Evolutionary conservation across 306 rosid genomes (phyloP).

Genomic region (Quercus suber): DNA sequence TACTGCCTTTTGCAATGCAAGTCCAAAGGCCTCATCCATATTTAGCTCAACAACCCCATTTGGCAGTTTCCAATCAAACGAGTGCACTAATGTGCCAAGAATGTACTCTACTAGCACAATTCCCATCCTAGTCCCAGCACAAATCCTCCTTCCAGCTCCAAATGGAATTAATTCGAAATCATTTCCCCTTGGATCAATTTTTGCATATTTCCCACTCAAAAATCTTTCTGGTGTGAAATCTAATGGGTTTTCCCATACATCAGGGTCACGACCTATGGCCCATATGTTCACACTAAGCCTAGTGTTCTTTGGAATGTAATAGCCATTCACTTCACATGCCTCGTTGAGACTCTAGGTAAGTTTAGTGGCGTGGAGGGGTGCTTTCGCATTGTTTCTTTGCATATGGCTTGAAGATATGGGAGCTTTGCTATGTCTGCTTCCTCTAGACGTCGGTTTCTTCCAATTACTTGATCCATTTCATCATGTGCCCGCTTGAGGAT

Average conservation of each 20-base stretch:
- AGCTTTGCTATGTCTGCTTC: constrained; percentile 38
- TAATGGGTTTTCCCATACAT: constrained; percentile 45
- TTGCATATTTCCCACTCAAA: constrained; percentile 22
- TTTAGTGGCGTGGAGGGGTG: constrained; percentile 53
- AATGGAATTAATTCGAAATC: constrained; percentile 51
- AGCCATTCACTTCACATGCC: constrained; percentile 45
- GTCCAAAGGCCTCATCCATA: constrained; percentile 49
- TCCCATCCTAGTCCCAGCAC: constrained; percentile 51
- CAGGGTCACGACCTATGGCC: constrained; percentile 54
- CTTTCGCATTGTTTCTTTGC: constrained; percentile 44
- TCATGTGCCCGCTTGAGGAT: constrained; percentile 34
- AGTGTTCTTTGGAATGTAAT: constrained; percentile 38
- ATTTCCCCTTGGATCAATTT: constrained; percentile 36
- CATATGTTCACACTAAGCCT: constrained; percentile 46
- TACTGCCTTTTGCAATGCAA: constrained; percentile 42
- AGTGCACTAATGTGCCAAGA: constrained; percentile 47
- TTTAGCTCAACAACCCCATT: constrained; percentile 21
- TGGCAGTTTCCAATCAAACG: constrained; percentile 47
- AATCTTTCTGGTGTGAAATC: constrained; percentile 44
- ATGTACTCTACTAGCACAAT: constrained; percentile 30
- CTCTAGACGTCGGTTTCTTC: constrained; percentile 21
- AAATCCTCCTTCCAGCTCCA: constrained; percentile 52
- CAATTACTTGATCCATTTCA: constrained; percentile 46
- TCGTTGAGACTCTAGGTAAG: constrained; percentile 34
- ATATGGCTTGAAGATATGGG: constrained; percentile 40